Base-by-base conservation (phyloP, 2,329 filamentous ascomycete species). In the Monosporascus ibericus region DNA sequence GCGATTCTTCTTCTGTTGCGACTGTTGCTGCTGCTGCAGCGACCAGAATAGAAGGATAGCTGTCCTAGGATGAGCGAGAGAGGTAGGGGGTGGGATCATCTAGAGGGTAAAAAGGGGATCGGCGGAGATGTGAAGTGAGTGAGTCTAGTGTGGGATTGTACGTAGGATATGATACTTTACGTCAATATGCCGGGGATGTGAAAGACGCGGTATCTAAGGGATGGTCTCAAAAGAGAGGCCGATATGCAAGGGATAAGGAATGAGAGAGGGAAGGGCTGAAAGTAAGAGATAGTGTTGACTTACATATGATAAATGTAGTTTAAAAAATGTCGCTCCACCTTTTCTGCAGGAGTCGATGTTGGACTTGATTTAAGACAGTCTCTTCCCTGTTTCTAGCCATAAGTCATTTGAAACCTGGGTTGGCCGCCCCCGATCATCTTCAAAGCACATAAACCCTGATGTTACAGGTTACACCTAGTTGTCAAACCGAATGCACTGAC, bases 261-360 rank as follows among this genome's bases (percentile, higher is more conserved):
- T 40, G 22, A 44, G 55, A 48, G 17, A 46, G 18, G 27, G 27
- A 44, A 27, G 49, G 39, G 44, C 36, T 36, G 49, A 48, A 39
- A 39, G 36, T 34, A 37, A 20, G 37, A 34, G 47, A 34, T 27
- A 46, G 40, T n/a, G 36, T 24, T 40, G 22, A 49, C 18, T 22
- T 56, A 48, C 48, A 54, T 53, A 55, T 27, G 18, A 44, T 37
- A 38, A 2, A 24, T 24, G 24, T 53, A 54, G 48, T 58, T 50
- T 60, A 27, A 9, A 24, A 3, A 5, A 24, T n/a, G n/a, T 24
- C 24, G 5, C 24, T 24, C 24, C 3, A 24, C 24, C 24, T 24
- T 24, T 24, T 24, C 24, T 1, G 24, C 24, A 24, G 5, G 24
- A 24, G 1, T 25, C 24, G 24, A 25, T 25, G 6, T 25, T 25